A percentile compares a stretch with the other conserved stretches of the same genome.
These are phyloP conservation scores for Colletotrichum sp. DNA, from an alignment of 2,329 filamentous ascomycete species.

Conservation along the genomic window DNA sequence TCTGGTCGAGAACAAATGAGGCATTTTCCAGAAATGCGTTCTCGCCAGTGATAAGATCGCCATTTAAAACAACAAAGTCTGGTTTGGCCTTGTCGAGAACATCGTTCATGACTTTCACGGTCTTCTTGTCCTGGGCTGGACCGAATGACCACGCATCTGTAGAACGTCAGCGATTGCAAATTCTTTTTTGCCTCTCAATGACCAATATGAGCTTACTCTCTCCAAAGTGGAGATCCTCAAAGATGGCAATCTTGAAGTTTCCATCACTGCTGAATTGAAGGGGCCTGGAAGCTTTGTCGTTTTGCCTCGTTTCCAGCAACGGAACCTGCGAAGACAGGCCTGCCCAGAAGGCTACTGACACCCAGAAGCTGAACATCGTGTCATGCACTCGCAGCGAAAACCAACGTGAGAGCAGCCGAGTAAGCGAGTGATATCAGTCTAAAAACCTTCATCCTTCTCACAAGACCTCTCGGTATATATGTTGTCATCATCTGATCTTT, in stretches of 20 bases:
- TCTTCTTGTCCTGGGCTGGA: slow-evolving; percentile 60
- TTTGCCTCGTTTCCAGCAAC: neutral
- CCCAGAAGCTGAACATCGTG: neutral
- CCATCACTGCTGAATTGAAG: slow-evolving; percentile 45
- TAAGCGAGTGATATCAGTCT: neutral
- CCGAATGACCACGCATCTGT: slow-evolving; percentile 51
- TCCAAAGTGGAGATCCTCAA: slow-evolving; percentile 75
- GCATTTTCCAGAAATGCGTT: slow-evolving; percentile 60
- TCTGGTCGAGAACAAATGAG: slow-evolving; percentile 62
- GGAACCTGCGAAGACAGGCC: neutral
- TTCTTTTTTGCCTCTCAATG: neutral
- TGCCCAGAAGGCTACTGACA: neutral
- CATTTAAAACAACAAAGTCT: slow-evolving; percentile 71
- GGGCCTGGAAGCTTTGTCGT: slow-evolving; percentile 7
- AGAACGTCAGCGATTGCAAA: neutral
- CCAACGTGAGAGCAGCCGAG: neutral
- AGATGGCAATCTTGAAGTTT: slow-evolving; percentile 61
- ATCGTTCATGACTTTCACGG: slow-evolving; percentile 58
- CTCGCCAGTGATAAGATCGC: slow-evolving; percentile 74
- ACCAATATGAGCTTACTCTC: slow-evolving; percentile 53
- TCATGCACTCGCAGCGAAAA: neutral
- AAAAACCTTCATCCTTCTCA: neutral
- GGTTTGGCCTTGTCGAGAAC: slow-evolving; percentile 59
- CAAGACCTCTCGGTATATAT: neutral
- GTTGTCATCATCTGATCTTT: neutral